These are phyloP conservation scores for Saccharata proteae DNA, from an alignment of 2,329 filamentous ascomycete genomes.

Conservation along the genomic window DNA sequence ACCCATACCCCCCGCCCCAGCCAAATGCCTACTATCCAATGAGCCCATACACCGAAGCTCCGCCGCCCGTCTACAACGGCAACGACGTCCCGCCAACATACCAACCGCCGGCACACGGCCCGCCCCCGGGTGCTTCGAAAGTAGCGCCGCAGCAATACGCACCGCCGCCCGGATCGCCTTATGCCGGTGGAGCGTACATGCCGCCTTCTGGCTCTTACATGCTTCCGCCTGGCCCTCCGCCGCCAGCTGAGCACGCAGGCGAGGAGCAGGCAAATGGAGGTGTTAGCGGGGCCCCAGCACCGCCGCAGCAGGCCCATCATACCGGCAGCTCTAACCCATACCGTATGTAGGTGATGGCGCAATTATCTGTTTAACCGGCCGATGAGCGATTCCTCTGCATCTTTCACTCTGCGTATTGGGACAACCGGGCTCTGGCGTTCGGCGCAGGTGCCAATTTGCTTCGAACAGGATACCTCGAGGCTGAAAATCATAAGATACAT, in stretches of 20 bases:
- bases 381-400: no score
- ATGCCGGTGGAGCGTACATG: neutral
- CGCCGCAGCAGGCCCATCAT: constrained; percentile 5
- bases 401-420: no score
- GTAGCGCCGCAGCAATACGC: constrained; percentile 14
- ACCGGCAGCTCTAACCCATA: constrained; percentile 6
- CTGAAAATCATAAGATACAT: no score
- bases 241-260: no score
- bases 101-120: constrained; percentile 15
- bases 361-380: no score
- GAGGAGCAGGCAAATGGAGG: constrained; percentile 3
- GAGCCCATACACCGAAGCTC: constrained; percentile 4
- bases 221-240: neutral
- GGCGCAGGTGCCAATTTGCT: no score
- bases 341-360: no score
- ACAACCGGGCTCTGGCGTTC: no score
- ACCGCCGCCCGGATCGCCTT: constrained; percentile 3
- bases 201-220: constrained; percentile 1
- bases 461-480: no score
- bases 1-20: constrained; percentile 10
- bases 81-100: constrained; percentile 24
- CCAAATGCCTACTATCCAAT: constrained; percentile 8
- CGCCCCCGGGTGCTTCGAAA: constrained; percentile 19
- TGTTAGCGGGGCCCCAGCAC: constrained; percentile 1
- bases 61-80: constrained; percentile 23